Evolutionary conservation across 1,284 basidiomycete species (phyloP).

Genomic region (Cutaneotrichosporon spelunceum): DNA sequence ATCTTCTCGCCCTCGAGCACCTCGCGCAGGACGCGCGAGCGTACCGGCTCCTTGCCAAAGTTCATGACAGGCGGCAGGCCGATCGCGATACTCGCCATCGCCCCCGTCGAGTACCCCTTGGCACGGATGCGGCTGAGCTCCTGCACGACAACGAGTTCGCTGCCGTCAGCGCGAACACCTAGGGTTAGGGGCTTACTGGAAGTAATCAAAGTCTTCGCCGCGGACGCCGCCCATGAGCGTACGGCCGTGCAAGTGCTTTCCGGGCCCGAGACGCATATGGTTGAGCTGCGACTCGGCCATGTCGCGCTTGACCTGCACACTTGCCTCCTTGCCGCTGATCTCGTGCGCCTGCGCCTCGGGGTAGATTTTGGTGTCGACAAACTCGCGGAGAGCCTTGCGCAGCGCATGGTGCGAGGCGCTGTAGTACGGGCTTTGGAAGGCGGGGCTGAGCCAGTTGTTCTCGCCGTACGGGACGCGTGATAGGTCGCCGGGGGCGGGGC

Average conservation of each 20-base stretch:
- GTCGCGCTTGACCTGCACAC: slow-evolving; percentile 45
- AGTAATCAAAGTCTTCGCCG: slow-evolving; percentile 81
- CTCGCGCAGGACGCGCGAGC: slow-evolving; percentile 67
- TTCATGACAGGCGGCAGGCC: slow-evolving; percentile 63
- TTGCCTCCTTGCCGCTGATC: slow-evolving; percentile 67
- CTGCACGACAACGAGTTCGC: slow-evolving; percentile 77
- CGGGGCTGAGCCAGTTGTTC: slow-evolving; percentile 74
- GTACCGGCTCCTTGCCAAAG: slow-evolving; percentile 59
- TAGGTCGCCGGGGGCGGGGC: slow-evolving; percentile 59
- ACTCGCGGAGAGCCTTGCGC: slow-evolving; percentile 54
- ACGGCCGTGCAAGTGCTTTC: slow-evolving; percentile 73
- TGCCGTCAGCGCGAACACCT: slow-evolving; percentile 9
- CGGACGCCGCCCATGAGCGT: slow-evolving; percentile 78
- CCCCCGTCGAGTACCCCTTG: slow-evolving; percentile 78
- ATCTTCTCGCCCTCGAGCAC: slow-evolving; percentile 68
- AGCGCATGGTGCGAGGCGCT: slow-evolving; percentile 57
- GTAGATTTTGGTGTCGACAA: slow-evolving; percentile 57
- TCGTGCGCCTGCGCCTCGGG: slow-evolving; percentile 63
- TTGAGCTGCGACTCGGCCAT: slow-evolving; percentile 66
- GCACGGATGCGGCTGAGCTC: slow-evolving; percentile 74
- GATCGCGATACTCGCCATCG: slow-evolving; percentile 68
- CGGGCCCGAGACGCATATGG: slow-evolving; percentile 83
- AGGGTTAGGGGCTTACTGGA: slow-evolving; percentile 47
- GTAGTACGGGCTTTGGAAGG: slow-evolving; percentile 81
- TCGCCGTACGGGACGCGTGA: slow-evolving; percentile 72